These are phyloP conservation scores for Uncinocarpus reesii DNA, from an alignment of 2,329 filamentous ascomycete species.

Conservation along the genomic window DNA sequence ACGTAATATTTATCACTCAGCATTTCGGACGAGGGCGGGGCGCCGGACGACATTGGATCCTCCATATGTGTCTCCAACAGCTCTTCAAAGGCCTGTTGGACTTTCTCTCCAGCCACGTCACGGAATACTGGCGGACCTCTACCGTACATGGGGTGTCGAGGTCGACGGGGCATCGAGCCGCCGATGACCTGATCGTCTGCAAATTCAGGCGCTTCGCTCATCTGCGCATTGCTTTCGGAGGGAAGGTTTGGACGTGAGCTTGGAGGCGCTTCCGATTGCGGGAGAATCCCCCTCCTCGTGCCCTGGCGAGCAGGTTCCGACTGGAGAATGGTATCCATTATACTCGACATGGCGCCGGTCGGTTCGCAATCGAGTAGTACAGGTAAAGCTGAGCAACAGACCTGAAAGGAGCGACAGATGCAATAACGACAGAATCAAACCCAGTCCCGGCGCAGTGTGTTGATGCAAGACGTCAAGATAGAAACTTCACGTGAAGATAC, in stretches of 20 bases:
- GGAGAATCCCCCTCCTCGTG: not conserved
- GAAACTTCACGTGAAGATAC: conserved; percentile 3
- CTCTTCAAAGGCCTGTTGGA: conserved; percentile 53
- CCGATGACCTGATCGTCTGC: conserved; percentile 54
- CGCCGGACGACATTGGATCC: conserved; percentile 46
- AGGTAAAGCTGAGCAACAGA: not conserved
- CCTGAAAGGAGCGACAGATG: not conserved
- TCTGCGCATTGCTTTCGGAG: conserved; percentile 42
- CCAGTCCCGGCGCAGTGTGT: not conserved
- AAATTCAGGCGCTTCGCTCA: conserved; percentile 50
- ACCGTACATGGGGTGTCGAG: conserved; percentile 40
- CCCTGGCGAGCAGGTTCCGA: conserved; percentile 6
- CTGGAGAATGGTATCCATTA: conserved; percentile 15
- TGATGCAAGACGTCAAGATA: not conserved
- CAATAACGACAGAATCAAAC: not conserved
- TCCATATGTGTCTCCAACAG: conserved; percentile 53
- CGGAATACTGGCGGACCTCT: conserved; percentile 49
- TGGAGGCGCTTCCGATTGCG: conserved; percentile 25
- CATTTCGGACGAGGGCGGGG: conserved; percentile 45
- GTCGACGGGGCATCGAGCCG: conserved; percentile 39
- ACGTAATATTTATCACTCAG: conserved; percentile 56
- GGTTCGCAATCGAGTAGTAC: not conserved
- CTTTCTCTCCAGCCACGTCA: conserved; percentile 51
- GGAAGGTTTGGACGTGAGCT: conserved; percentile 47
- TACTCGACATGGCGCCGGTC: conserved; percentile 12